These are phyloP conservation scores for Hirschioporus abietinus DNA, from an alignment of 768 basidiomycete species.

Conservation along the genomic window DNA sequence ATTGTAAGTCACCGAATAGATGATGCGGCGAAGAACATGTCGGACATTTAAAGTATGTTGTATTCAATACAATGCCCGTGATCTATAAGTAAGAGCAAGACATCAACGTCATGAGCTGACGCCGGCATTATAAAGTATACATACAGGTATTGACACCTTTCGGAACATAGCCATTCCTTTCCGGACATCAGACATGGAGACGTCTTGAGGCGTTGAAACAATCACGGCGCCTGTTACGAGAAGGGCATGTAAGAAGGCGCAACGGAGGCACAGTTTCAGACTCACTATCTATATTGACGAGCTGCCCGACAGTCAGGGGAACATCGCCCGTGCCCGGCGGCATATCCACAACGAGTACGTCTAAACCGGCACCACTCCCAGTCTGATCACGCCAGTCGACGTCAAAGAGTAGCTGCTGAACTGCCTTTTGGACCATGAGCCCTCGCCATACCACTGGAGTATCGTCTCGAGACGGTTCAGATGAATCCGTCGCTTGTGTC, in stretches of 20 bases:
- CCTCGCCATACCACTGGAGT: constrained; percentile 92
- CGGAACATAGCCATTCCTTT: constrained; percentile 92
- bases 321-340: constrained; percentile 98
- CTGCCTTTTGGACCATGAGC: constrained; percentile 97
- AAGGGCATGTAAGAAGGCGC: background rate
- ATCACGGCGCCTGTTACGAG: constrained; percentile 71
- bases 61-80: constrained; percentile 81
- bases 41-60: constrained; percentile 78
- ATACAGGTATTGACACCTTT: constrained; percentile 81
- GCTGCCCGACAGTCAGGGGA: constrained; percentile 83
- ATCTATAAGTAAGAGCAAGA: constrained; percentile 44
- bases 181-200: constrained; percentile 85
- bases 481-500: constrained; percentile 38
- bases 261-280: constrained; percentile 4
- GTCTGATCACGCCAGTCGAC: constrained; percentile 71
- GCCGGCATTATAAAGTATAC: constrained; percentile 19
- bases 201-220: constrained; percentile 93
- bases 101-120: constrained; percentile 5
- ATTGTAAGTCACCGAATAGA: constrained; percentile 64
- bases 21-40: constrained; percentile 59
- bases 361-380: constrained; percentile 45
- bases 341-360: constrained; percentile 90
- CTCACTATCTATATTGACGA: constrained; percentile 79
- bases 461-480: constrained; percentile 40
- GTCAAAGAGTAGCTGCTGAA: constrained; percentile 93